Evolutionary conservation across 2,329 filamentous ascomycete species (phyloP).

Genomic region (Myrmaecium sp.): DNA sequence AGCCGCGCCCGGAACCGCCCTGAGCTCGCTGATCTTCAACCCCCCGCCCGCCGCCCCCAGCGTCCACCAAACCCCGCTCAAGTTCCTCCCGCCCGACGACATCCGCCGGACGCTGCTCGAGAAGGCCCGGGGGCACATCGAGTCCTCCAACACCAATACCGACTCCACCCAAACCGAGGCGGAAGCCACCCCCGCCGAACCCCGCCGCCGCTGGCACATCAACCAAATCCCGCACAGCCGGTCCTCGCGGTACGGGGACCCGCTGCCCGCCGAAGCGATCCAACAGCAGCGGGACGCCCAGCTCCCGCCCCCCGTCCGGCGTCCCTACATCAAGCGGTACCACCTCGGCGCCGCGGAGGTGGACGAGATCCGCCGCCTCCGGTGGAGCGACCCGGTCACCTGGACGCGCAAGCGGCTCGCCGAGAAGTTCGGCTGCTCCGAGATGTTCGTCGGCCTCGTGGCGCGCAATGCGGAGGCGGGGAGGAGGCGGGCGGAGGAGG

Average conservation of each 20-base stretch:
- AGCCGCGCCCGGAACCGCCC: conserved; percentile 5
- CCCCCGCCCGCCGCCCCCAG: conserved; percentile 47
- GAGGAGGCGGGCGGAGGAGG: conserved; percentile 32
- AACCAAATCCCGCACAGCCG: too few relatives aligned
- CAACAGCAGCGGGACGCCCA: conserved; percentile 12
- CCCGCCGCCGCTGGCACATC: conserved; percentile 8
- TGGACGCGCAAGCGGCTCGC: conserved; percentile 45
- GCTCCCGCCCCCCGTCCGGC: conserved; percentile 33
- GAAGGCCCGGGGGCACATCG: conserved; percentile 9
- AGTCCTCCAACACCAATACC: conserved; percentile 11
- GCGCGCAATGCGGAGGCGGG: conserved; percentile 26
- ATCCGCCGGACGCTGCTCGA: conserved; percentile 31
- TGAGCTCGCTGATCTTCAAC: conserved; percentile 46
- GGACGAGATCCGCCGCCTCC: conserved; percentile 39
- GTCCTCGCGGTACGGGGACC: too few relatives aligned
- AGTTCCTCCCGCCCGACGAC: conserved; percentile 46
- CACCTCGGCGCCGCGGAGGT: conserved; percentile 41
- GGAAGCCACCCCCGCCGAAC: conserved; percentile 1
- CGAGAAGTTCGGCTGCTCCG: conserved; percentile 44
- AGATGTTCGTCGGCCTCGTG: conserved; percentile 45
- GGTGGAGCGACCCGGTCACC: conserved; percentile 35
- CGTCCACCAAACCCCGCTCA: conserved; percentile 45
- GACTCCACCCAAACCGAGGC: conserved; percentile 13
- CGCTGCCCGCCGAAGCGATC: conserved; percentile 8
- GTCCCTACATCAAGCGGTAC: conserved; percentile 40